Percentiles rank a stretch among this genome's conserved stretches.
These are phyloP conservation scores for Pyrus communis DNA, from an alignment of 306 rosid genomes.

Conservation along the genomic window DNA sequence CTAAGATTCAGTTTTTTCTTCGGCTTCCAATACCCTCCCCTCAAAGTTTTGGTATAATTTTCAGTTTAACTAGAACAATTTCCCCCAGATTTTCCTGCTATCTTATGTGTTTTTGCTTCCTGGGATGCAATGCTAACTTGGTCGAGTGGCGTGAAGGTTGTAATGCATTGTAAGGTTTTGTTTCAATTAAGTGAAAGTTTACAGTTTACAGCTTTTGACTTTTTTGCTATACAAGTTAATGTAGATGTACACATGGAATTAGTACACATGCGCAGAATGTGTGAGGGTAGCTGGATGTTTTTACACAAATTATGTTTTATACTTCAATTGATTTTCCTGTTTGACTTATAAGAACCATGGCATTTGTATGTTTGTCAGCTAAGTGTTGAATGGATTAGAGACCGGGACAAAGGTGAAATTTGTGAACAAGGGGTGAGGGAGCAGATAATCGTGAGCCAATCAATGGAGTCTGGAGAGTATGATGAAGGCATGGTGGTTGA, in stretches of 20 bases:
- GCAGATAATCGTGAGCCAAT: conserved; percentile 27
- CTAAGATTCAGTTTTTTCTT: not conserved
- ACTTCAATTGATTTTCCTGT: not conserved
- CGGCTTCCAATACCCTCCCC: not conserved
- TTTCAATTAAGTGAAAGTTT: not conserved
- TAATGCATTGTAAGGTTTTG: not conserved
- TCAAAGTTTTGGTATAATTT: too few species aligned
- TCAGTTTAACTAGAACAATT: not conserved
- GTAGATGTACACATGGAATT: not conserved
- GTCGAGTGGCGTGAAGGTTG: not conserved
- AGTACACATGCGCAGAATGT: too few species aligned
- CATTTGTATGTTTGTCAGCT: not conserved
- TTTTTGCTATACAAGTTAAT: not conserved
- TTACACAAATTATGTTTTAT: not conserved
- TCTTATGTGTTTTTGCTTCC: not conserved
- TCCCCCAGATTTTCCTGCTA: not conserved
- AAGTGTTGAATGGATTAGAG: conserved; percentile 6
- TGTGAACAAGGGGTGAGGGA: conserved; percentile 10
- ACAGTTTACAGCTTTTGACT: not conserved
- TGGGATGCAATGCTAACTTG: not conserved
- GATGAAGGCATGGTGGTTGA: conserved; percentile 27
- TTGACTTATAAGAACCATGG: not conserved
- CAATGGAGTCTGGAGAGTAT: conserved; percentile 47
- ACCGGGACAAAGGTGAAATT: conserved; percentile 20
- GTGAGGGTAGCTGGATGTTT: not conserved